Conservation (phyloP, 768 basidiomycete genomes). For the Rhizopogon vesiculosus region DNA sequence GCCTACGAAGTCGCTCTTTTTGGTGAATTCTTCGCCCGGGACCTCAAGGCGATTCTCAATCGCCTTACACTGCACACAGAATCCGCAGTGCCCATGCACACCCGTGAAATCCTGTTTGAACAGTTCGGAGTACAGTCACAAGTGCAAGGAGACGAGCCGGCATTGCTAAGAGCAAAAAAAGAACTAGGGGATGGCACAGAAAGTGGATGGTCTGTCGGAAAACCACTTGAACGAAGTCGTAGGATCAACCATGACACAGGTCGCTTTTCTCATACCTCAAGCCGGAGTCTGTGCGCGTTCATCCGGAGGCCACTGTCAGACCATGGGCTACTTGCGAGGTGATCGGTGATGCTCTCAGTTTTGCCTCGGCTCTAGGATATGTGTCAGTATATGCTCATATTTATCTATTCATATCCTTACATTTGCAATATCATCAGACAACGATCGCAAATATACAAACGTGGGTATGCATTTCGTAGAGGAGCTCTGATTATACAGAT, state of each 20-base stretch:
- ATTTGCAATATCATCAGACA: conserved; percentile 32
- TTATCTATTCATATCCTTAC: neutral
- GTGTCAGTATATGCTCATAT: conserved; percentile 36
- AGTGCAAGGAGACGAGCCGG: conserved; percentile 63
- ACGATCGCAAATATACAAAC: conserved; percentile 76
- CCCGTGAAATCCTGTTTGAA: conserved; percentile 78
- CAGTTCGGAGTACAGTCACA: conserved; percentile 65
- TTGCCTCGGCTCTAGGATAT: conserved; percentile 78
- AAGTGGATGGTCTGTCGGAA: conserved; percentile 53
- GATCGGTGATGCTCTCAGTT: conserved; percentile 73
- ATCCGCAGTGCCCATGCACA: conserved; percentile 68
- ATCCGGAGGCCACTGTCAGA: conserved; percentile 83
- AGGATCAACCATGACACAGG: conserved; percentile 34
- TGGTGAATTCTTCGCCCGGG: conserved; percentile 75
- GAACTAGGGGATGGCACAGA: conserved; percentile 55
- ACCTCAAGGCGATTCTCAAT: conserved; percentile 73
- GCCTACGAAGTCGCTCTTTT: conserved; percentile 80
- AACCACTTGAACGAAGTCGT: neutral
- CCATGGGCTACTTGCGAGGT: conserved; percentile 82
- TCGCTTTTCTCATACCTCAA: conserved; percentile 75
- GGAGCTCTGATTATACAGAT: conserved; percentile 71
- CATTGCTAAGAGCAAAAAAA: conserved; percentile 68
- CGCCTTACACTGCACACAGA: conserved; percentile 80
- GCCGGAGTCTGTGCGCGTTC: conserved; percentile 78
- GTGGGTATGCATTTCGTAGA: conserved; percentile 71